A percentile compares a stretch with the other conserved stretches of the same genome.
These are phyloP conservation scores for Pleurotus djamor DNA, from an alignment of 768 basidiomycete species.

Conservation along the genomic window DNA sequence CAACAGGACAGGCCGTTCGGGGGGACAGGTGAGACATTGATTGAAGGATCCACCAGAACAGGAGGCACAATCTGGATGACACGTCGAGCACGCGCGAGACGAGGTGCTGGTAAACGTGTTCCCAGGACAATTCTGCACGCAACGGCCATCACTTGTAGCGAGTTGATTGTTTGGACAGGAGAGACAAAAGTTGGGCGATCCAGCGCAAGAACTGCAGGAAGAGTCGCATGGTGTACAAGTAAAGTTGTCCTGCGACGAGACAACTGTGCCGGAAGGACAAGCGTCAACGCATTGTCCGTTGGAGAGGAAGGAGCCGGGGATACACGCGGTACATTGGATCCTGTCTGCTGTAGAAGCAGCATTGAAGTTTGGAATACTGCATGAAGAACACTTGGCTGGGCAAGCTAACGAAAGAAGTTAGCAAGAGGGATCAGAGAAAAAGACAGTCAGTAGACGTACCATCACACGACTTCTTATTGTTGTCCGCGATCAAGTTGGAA, in stretches of 20 bases:
- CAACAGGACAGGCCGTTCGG: constrained; percentile 65
- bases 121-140: constrained; percentile 69
- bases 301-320: constrained; percentile 74
- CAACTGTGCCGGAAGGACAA: constrained; percentile 74
- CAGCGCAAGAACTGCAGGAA: constrained; percentile 68
- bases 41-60: constrained; percentile 73
- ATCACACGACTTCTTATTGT: constrained; percentile 76
- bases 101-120: constrained; percentile 55
- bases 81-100: constrained; percentile 62
- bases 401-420: constrained; percentile 45
- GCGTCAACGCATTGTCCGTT: constrained; percentile 65
- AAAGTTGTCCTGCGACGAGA: constrained; percentile 67
- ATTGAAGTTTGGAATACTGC: constrained; percentile 69
- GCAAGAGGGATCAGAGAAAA: not conserved
- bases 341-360: constrained; percentile 61
- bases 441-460: constrained; percentile 39
- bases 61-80: constrained; percentile 80
- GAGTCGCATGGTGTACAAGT: constrained; percentile 81
- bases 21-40: constrained; percentile 72
- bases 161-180: constrained; percentile 67
- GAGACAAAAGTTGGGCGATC: constrained; percentile 67
- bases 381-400: constrained; percentile 73
- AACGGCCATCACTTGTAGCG: constrained; percentile 63
- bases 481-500: constrained; percentile 69
- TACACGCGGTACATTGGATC: constrained; percentile 73